Base-by-base conservation (phyloP, 2,329 filamentous ascomycete genomes). In the Daldinia sp. region DNA sequence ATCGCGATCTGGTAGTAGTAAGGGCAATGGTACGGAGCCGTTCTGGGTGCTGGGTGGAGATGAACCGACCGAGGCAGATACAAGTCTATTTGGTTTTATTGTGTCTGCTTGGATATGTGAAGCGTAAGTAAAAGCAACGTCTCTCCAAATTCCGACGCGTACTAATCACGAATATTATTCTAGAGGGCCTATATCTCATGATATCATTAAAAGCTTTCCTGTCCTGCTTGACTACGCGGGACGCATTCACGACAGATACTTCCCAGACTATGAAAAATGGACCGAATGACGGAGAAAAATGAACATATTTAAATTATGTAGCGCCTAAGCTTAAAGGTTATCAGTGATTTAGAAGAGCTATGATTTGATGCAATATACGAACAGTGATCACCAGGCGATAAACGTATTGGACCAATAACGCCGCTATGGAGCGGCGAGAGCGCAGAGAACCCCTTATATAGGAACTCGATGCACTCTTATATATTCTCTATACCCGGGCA, bases 21-120 rank as follows among this genome's bases (percentile, higher is more conserved):
- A 52, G 2, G 30, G 49, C 7, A 47, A 23, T 13, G 30, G 60
- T 0, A 68, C 73, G 0, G 69, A 73, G 6, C 81, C 82, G 3
- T 89, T 88, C 67, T 90, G 87, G 86, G 71, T 84, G 0, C 72
- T 88, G 10, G 86, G 85, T 1, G 81, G 83, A 0, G 67, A 79
- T 0, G 67, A 73, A 2, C 86, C 86, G 3, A 85, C 83, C 0
- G 86, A 90, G 67, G 84, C 79, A 0, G 87, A 90, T 71, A 77
- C 83, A 1, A 77, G 77, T 0, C 45, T 90, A 4, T 90, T 84
- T 74, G 87, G 83, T 0, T 88, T 89, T 67, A 75, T 88, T 32
- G 75, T 77, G 11, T 82, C 81, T n/a, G 77, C 76, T 1, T 72
- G 89, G 63, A 70, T 86, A 2, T 84, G 80, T 64, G 76, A 76